Evolutionary conservation across 345 rosid genomes (phyloP), one percentile per base, ranked within the genome.

Genomic region (Aquilaria malaccensis): DNA sequence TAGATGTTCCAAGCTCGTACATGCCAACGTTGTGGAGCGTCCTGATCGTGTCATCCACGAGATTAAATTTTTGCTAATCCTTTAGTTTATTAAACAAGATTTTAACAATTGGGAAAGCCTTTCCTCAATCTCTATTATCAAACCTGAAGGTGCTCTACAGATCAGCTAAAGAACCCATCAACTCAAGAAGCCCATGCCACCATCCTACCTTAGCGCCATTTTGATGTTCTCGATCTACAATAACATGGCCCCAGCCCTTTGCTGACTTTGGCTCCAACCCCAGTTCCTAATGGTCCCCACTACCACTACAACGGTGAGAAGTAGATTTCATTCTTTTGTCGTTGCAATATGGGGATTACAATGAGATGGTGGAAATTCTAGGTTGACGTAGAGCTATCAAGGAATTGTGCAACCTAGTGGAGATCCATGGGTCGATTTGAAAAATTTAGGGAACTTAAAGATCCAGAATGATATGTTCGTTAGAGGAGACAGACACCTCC

Each of bases 41-140:
- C 88, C 91, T 45, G 95, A 88, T 10, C 91, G 92, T 0, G 72
- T 88, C 10, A 85, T 88, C 63, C 92, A 88, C 77, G 89, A 89
- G 12, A 88, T 88, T 67, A 84, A 85, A 14, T 76, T 77, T 60
- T 77, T 85, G 0, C 33, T 85, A 22, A 67, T 88, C 67, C 96
- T 92, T 3, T 85, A 79, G 7, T 85, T 92, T 33, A 87, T 88
- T 2, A 82, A 85, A 63, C 77, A 88, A 52, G 87, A 83, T 33
- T 88, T 88, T 70, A 88, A 88, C 60, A 78, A 79, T n/a, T 66
- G 91, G 48, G 55, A 87, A 49, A 88, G 61, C 33, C 85, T 87
- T 47, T 72, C 80, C 2, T 81, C 91, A 5, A 87, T 87, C 54
- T 76, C 87, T 45, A 91, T 91, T 31, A 83, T 85, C 0, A 68